Evolutionary conservation across 1,139 yeast genomes (phyloP).

Genomic region (Schizosaccharomyces versatilis): DNA sequence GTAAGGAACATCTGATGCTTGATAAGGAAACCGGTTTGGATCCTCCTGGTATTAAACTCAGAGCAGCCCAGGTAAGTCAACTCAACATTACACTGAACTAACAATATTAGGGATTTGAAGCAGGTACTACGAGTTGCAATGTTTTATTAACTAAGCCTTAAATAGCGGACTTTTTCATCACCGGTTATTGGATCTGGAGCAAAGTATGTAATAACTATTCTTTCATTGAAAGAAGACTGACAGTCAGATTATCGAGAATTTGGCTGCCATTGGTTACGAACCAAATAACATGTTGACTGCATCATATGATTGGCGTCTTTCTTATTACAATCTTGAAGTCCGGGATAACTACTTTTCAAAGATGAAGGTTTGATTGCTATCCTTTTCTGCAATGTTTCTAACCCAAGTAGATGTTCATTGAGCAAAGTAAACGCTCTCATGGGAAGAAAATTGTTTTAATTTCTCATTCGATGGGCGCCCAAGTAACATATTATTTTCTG

Average conservation of each 20-base stretch:
- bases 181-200: conserved; percentile 98
- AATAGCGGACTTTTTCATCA: conserved; percentile 66
- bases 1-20: conserved; percentile 28
- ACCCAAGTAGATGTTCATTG: conserved; percentile 27
- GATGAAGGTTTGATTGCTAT: conserved; percentile 26
- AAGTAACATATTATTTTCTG: conserved; percentile 62
- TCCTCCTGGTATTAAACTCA: conserved; percentile 53
- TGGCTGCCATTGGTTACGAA: conserved; percentile 84
- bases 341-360: conserved; percentile 70
- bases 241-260: conserved; percentile 43
- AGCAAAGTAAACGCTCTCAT: conserved; percentile 26
- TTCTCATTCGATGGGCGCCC: conserved; percentile 95
- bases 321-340: conserved; percentile 66
- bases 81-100: background rate
- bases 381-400: background rate
- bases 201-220: conserved; percentile 21
- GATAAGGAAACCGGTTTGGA: conserved; percentile 84
- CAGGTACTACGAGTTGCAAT: conserved; percentile 22
- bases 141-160: background rate
- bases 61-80: conserved; percentile 69
- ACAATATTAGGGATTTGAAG: conserved; percentile 33
- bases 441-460: conserved; percentile 59
- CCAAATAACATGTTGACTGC: conserved; percentile 81
- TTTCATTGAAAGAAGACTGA: background rate
- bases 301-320: conserved; percentile 86